A percentile compares a stretch with the other conserved stretches of the same genome.
phyloP scores from a whole-genome alignment of 805 yeast species.

The Candida vaughaniae region DNA sequence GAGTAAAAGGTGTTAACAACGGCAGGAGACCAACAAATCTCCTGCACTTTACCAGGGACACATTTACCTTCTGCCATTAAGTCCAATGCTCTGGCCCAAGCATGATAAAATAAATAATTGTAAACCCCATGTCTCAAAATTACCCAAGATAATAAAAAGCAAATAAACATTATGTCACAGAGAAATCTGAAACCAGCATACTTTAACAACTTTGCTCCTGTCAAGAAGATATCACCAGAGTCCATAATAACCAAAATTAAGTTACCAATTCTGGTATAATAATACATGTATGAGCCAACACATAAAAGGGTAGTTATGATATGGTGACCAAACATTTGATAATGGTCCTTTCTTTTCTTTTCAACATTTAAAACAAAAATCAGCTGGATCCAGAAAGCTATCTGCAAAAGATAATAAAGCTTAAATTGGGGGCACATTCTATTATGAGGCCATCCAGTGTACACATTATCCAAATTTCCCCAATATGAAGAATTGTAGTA shows the following conservation, averaged over 20 bases:
- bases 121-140: constrained; percentile 70
- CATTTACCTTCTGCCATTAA: constrained; percentile 48
- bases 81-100: constrained; percentile 40
- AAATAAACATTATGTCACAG: constrained; percentile 69
- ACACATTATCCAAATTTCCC: constrained; percentile 55
- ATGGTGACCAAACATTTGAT: constrained; percentile 88
- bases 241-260: constrained; percentile 80
- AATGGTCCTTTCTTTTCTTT: constrained; percentile 74
- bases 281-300: constrained; percentile 68
- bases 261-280: constrained; percentile 77
- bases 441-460: constrained; percentile 74
- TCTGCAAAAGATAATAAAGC: constrained; percentile 66
- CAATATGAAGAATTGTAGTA: constrained; percentile 61
- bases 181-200: constrained; percentile 59
- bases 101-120: constrained; percentile 63
- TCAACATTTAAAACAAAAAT: constrained; percentile 75
- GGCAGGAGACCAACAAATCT: constrained; percentile 51
- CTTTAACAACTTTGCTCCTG: constrained; percentile 73
- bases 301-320: constrained; percentile 71
- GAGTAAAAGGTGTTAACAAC: constrained; percentile 49
- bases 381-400: constrained; percentile 82
- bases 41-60: constrained; percentile 26
- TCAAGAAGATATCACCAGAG: constrained; percentile 68
- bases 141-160: constrained; percentile 71
- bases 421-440: constrained; percentile 54